Conservation (phyloP, 2,329 filamentous ascomycete genomes). For the Calonectria leucothoes region DNA sequence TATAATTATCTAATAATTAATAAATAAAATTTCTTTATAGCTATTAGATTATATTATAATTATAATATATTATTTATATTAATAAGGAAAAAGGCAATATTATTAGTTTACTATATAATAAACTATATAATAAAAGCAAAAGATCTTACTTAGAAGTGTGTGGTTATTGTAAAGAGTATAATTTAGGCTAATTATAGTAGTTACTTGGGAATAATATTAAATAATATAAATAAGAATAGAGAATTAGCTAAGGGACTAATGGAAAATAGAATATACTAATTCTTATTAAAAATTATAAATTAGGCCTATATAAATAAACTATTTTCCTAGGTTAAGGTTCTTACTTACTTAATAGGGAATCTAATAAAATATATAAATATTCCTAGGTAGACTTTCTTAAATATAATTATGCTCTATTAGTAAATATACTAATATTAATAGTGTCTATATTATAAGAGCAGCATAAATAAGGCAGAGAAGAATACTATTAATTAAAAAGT, state of each 20-base stretch:
- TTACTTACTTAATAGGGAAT: neutral
- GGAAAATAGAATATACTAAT: constrained; percentile 4
- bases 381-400: constrained; percentile 11
- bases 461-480: neutral
- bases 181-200: neutral
- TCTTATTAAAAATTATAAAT: neutral
- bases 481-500: no score
- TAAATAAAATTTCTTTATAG: no score
- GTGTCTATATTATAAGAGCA: neutral
- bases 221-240: neutral
- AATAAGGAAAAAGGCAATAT: constrained; percentile 7
- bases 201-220: neutral
- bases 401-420: constrained; percentile 9
- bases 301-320: neutral
- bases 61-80: constrained; percentile 16
- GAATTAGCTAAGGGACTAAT: neutral
- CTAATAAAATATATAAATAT: neutral
- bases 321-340: neutral
- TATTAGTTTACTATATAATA: constrained; percentile 10
- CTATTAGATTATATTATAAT: neutral
- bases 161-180: neutral
- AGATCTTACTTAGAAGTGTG: constrained; percentile 11
- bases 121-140: constrained; percentile 11
- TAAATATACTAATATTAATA: neutral
- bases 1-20: neutral